A percentile compares a stretch with the other conserved stretches of the same genome.
Evolutionary conservation across 352 stramenopile genomes (phyloP).

Genomic region (Sclerospora graminicola): DNA sequence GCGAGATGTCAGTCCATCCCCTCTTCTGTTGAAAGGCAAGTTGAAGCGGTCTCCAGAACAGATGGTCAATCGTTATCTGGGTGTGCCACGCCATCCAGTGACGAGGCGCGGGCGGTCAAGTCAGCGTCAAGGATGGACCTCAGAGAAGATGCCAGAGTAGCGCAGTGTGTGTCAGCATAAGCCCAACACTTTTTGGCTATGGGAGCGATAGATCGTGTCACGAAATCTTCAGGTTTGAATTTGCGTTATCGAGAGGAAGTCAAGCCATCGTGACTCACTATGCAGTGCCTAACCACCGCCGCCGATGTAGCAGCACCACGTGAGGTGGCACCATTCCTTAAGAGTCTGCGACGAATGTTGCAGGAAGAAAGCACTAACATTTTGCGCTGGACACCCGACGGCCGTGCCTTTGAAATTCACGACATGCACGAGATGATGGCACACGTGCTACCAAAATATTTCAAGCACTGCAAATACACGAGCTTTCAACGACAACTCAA

Average conservation of each 20-base stretch:
- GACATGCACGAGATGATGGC: constrained; percentile 77
- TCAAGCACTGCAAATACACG: constrained; percentile 92
- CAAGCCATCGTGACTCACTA: constrained; percentile 3
- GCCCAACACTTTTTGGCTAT: constrained; percentile 5
- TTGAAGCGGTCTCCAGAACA: constrained; percentile 16
- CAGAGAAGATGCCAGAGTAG: constrained; percentile 20
- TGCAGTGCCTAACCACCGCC: constrained; percentile 12
- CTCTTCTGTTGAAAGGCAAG: constrained; percentile 13
- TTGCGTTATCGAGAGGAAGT: constrained; percentile 12
- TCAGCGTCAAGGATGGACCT: constrained; percentile 10
- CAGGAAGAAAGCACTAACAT: constrained; percentile 40
- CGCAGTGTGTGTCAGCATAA: constrained; percentile 8
- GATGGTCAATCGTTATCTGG: background rate
- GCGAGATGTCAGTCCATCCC: background rate
- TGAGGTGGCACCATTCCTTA: constrained; percentile 57
- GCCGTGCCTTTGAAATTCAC: constrained; percentile 59
- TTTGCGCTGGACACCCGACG: constrained; percentile 54
- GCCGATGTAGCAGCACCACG: constrained; percentile 6
- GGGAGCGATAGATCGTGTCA: constrained; percentile 5
- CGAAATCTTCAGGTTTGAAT: constrained; percentile 25
- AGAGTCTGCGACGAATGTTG: constrained; percentile 55
- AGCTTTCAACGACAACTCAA: constrained; percentile 91
- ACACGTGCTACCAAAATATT: constrained; percentile 87
- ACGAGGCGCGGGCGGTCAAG: constrained; percentile 7
- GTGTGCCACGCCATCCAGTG: constrained; percentile 19